Base-by-base conservation (phyloP, 352 stramenopile genomes). In the Pythium sp. region DNA sequence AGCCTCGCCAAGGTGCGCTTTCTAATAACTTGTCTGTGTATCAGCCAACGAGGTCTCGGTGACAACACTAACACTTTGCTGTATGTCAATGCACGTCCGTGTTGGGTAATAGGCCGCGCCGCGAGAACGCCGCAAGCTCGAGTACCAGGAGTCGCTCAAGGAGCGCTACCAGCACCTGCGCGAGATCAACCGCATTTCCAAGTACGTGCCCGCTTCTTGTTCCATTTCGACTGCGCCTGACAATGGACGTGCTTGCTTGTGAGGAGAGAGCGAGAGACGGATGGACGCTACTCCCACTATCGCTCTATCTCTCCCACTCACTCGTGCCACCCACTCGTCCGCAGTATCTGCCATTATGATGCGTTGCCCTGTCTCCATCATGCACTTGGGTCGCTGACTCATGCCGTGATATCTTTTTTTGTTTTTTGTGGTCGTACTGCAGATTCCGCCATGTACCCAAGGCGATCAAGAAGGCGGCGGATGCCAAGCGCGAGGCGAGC, bases 141-240 rank as follows among this genome's bases (percentile, higher is more conserved):
- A 99, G 73, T 99, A 99, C 84, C 91, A 97, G 61, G 86, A 99
- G 59, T 97, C 91, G 58, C 86, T 99, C 71, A 98, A 99, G 73
- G 90, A 99, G 62, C 96, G 94, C 43, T 98, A 96, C 73, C 77
- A 91, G 69, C 88, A 97, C 69, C 75, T 98, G 72, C 98, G 97
- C 41, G 97, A 99, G 72, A 95, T 99, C 63, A 96, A 84, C 65
- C 92, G 93, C 72, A 98, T 97, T 65, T 73, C 86, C 66, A 95
- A 93, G 83, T 95, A 87, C 81, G 83, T 81, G n/a, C 12, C 28
- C 36, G 26, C 51, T 59, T 59, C 26, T 20, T 24, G 5, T 60
- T 60, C 55, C 26, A 43, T 30, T 47, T 62, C 56, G 56, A 47
- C 47, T 55, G n/a, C 8, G n/a, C n/a, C n/a, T 28, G n/a, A 22